Conservation (phyloP, 371 early-diverging fungal genomes). For the Mucor lusitanicus region DNA sequence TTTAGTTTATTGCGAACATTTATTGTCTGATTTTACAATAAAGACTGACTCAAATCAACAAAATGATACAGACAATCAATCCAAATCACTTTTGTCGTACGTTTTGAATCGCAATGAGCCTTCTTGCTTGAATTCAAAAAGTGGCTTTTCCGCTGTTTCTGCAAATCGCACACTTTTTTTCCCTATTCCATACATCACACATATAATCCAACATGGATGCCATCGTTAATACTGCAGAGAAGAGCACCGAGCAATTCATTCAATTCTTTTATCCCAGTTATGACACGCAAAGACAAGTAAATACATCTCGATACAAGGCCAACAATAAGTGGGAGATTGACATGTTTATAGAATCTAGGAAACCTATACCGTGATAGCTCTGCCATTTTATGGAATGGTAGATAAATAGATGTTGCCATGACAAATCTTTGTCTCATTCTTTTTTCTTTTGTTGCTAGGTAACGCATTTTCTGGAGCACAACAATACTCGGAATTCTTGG, state of each 20-base stretch:
- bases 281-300: conserved; percentile 67
- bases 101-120: not conserved
- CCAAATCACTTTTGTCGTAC: not conserved
- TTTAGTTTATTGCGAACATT: too few species aligned
- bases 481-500: conserved; percentile 60
- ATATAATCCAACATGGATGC: conserved; percentile 29
- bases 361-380: conserved; percentile 69
- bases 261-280: conserved; percentile 63
- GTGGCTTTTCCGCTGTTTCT: not conserved
- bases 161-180: not conserved
- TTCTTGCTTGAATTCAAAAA: not conserved
- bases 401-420: not conserved
- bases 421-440: not conserved
- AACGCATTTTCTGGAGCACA: conserved; percentile 59
- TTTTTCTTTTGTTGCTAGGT: conserved; percentile 26
- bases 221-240: conserved; percentile 33
- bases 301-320: not conserved
- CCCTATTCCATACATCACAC: not conserved
- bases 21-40: too few species aligned
- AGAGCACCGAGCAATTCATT: conserved; percentile 64
- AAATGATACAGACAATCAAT: too few species aligned
- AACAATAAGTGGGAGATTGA: not conserved
- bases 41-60: too few species aligned
- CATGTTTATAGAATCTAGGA: conserved; percentile 40
- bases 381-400: conserved; percentile 79